These are phyloP conservation scores for Fomitiporia mediterranea DNA, from an alignment of 1,284 basidiomycete species.

Conservation along the genomic window DNA sequence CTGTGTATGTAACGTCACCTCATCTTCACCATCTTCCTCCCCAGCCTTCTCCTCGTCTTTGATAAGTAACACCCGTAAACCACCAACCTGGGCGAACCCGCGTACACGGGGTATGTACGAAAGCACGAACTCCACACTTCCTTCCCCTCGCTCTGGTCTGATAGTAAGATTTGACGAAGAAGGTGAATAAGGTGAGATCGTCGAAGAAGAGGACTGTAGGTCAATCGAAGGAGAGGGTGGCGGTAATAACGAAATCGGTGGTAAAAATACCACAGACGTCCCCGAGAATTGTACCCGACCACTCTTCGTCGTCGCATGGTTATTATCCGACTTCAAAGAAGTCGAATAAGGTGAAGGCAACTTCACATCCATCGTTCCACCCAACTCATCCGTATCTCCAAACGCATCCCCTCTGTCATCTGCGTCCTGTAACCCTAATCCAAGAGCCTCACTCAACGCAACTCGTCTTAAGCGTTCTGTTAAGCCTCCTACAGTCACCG, in stretches of 20 bases:
- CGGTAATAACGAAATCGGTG: conserved; percentile 27
- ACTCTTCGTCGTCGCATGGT: not conserved
- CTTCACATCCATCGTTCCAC: not conserved
- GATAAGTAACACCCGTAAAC: conserved; percentile 30
- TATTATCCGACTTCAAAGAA: not conserved
- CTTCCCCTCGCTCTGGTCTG: conserved; percentile 21
- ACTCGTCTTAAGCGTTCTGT: conserved; percentile 14
- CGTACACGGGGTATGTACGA: conserved; percentile 5
- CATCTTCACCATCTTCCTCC: conserved; percentile 11
- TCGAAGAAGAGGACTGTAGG: too few species aligned
- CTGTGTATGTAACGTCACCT: conserved; percentile 23
- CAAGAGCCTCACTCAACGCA: conserved; percentile 16
- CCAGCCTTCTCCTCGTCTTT: conserved; percentile 33
- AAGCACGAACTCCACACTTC: conserved; percentile 11
- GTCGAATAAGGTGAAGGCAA: conserved; percentile 14
- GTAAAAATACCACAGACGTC: conserved; percentile 46
- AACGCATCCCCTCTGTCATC: conserved; percentile 1
- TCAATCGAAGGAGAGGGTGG: not conserved
- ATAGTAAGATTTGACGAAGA: conserved; percentile 20
- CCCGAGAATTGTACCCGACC: conserved; percentile 45
- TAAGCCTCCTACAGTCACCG: conserved; percentile 8
- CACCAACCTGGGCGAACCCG: conserved; percentile 20
- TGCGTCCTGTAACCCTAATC: not conserved
- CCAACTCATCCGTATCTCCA: conserved; percentile 8
- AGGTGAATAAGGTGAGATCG: not conserved